These are phyloP conservation scores for Fraxinus quadrangulata DNA, from an alignment of 257 asterid genomes.

Conservation along the genomic window DNA sequence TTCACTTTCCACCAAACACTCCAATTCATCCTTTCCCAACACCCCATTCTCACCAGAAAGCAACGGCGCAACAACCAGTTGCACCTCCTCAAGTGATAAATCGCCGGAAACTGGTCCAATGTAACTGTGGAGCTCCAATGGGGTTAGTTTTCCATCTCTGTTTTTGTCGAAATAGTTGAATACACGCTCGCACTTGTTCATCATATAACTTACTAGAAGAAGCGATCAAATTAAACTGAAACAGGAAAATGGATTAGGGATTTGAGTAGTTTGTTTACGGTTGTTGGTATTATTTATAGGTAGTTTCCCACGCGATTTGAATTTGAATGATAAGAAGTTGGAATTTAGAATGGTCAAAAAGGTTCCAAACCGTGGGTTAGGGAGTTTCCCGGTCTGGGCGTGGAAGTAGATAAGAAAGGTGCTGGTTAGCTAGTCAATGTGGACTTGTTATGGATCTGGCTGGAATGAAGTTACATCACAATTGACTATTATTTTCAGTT, in stretches of 20 bases:
- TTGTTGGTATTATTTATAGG: neutral
- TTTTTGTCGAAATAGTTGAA: slow-evolving; percentile 18
- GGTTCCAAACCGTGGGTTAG: neutral
- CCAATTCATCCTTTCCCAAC: slow-evolving; percentile 21
- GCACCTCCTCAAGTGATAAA: slow-evolving; percentile 5
- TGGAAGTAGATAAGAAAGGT: neutral
- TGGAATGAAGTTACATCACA: neutral
- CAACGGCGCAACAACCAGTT: slow-evolving; percentile 7
- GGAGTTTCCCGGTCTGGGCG: neutral
- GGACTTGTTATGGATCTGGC: neutral
- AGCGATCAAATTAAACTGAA: neutral
- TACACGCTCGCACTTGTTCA: slow-evolving; percentile 13
- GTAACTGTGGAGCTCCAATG: slow-evolving; percentile 9
- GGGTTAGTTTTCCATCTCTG: slow-evolving; percentile 19
- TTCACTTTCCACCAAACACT: neutral
- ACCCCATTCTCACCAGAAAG: slow-evolving; percentile 10
- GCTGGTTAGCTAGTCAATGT: neutral
- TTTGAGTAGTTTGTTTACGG: neutral
- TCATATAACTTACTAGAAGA: neutral
- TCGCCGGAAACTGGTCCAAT: neutral
- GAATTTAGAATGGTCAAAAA: neutral
- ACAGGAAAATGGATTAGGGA: neutral
- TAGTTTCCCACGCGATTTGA: neutral
- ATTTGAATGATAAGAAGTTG: neutral
- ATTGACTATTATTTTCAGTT: neutral